Percentiles rank a stretch among this genome's conserved stretches.
Evolutionary conservation across 768 basidiomycete genomes (phyloP).

Genomic region (Agrocybe chaxingu): DNA sequence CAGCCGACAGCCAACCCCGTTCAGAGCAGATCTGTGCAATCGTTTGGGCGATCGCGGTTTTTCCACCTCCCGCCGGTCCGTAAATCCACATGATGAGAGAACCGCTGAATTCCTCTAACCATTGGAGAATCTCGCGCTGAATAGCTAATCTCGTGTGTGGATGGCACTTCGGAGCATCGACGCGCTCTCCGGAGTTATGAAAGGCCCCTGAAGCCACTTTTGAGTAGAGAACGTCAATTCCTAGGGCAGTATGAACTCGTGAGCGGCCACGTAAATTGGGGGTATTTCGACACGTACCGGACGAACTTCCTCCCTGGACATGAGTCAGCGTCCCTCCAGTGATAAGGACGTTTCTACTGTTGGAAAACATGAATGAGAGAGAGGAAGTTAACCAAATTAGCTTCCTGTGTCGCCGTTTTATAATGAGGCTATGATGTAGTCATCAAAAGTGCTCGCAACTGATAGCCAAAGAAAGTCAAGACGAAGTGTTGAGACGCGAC

Average conservation of each 20-base stretch:
- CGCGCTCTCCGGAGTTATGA: slow-evolving; percentile 3
- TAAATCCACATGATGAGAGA: slow-evolving; percentile 3
- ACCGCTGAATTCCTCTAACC: not conserved
- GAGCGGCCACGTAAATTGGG: not conserved
- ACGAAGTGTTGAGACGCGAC: no score
- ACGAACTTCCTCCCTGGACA: no score
- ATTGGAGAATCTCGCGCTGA: not conserved
- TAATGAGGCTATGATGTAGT: no score
- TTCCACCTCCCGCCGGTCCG: slow-evolving; percentile 9
- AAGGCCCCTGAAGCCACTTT: not conserved
- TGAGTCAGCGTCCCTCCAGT: not conserved
- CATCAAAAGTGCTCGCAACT: no score
- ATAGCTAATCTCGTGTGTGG: slow-evolving; percentile 2
- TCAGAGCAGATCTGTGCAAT: not conserved
- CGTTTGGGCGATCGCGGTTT: slow-evolving; percentile 6
- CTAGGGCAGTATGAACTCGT: no score
- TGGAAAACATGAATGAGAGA: not conserved
- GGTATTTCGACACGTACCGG: not conserved
- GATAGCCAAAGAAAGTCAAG: no score
- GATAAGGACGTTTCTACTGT: not conserved
- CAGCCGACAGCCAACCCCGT: not conserved
- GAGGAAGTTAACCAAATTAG: no score
- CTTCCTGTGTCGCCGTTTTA: no score
- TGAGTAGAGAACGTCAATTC: not conserved
- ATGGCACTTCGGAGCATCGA: slow-evolving; percentile 5